Percentiles rank a stretch among this genome's conserved stretches.
Conservation (phyloP, 495 filamentous ascomycete genomes). For the Sphaerosporella brunnea region DNA sequence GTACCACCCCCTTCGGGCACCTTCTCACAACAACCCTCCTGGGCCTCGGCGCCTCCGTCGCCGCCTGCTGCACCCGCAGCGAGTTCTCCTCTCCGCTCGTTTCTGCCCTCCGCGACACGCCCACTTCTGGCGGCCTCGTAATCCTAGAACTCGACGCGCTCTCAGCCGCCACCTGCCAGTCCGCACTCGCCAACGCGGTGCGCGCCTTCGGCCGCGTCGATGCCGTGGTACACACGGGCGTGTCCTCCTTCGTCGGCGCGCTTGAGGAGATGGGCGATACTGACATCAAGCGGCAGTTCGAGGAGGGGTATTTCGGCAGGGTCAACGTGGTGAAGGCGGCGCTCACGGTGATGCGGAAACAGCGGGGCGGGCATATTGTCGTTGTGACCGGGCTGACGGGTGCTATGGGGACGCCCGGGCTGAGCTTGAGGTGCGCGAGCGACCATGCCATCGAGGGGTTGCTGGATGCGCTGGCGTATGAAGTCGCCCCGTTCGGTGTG, state of each 20-base stretch:
- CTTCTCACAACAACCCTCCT: conserved; percentile 49
- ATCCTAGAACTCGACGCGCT: conserved; percentile 41
- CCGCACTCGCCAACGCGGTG: conserved; percentile 71
- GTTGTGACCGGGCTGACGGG: conserved; percentile 78
- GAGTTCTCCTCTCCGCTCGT: conserved; percentile 32
- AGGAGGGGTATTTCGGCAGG: conserved; percentile 82
- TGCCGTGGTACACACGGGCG: conserved; percentile 42
- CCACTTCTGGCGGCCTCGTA: conserved; percentile 31
- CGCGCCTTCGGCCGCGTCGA: conserved; percentile 72
- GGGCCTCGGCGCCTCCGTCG: conserved; percentile 65
- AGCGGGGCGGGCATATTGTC: conserved; percentile 72
- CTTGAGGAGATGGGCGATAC: conserved; percentile 75
- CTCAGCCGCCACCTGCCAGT: conserved; percentile 37
- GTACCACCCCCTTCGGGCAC: conserved; percentile 60
- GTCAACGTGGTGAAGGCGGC: conserved; percentile 88
- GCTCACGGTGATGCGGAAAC: conserved; percentile 59
- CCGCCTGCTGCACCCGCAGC: conserved; percentile 53
- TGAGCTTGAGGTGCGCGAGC: conserved; percentile 77
- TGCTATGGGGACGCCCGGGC: conserved; percentile 79
- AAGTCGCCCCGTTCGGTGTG: conserved; percentile 93
- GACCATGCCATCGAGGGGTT: conserved; percentile 97
- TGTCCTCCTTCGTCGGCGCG: conserved; percentile 36
- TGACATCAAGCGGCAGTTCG: conserved; percentile 73
- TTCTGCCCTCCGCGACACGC: neutral
- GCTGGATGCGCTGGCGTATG: conserved; percentile 65